Evolutionary conservation across 2,329 filamentous ascomycete genomes (phyloP).

Genomic region (Fusarium pseudocircinatum): DNA sequence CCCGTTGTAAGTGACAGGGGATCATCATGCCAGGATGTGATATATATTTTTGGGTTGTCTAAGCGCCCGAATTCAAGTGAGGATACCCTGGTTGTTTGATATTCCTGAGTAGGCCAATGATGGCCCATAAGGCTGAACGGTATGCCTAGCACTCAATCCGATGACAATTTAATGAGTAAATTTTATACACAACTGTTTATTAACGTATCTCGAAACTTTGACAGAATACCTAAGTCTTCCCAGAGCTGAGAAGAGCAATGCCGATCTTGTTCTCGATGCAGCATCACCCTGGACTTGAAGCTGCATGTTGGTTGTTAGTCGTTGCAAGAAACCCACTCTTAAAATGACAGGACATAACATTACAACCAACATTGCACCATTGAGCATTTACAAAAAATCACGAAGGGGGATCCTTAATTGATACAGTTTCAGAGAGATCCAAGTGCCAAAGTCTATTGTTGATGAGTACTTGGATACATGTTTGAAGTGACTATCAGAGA

Average conservation of each 20-base stretch:
- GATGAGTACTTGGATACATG: too few species aligned
- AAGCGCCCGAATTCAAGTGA: constrained; percentile 7
- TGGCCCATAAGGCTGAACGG: background rate
- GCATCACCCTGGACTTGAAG: background rate
- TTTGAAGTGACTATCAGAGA: too few species aligned
- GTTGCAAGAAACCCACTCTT: background rate
- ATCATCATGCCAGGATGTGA: background rate
- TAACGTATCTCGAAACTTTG: accelerated
- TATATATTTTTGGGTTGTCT: constrained; percentile 10
- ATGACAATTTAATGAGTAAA: too few species aligned
- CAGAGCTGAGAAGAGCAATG: background rate
- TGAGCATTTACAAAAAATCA: background rate
- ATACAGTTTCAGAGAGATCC: too few species aligned
- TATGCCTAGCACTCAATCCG: background rate
- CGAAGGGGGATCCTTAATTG: too few species aligned
- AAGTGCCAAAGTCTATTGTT: background rate
- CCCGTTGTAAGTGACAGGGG: background rate
- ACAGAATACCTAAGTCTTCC: accelerated
- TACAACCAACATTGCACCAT: background rate
- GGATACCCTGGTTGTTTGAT: background rate
- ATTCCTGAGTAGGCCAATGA: background rate
- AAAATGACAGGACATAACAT: background rate
- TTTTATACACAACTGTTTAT: background rate
- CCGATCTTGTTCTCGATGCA: background rate
- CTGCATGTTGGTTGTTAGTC: background rate